Evolutionary conservation across 2,329 filamentous ascomycete genomes (phyloP).

Genomic region (Aspergillus versicolor): DNA sequence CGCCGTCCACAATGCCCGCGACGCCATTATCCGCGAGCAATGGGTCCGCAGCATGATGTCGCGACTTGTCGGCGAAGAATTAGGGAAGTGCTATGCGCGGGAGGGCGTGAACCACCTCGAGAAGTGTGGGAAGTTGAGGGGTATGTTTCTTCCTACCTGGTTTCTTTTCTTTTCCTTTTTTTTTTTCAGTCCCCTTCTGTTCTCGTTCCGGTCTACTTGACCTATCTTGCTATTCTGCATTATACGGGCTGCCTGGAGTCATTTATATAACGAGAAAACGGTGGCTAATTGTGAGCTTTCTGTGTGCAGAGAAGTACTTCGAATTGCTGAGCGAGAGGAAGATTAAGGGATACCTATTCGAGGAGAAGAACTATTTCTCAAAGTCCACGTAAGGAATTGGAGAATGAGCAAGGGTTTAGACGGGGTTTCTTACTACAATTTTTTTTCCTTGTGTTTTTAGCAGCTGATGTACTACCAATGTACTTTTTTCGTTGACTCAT

Average conservation of each 20-base stretch:
- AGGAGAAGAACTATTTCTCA: constrained; percentile 61
- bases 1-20: constrained; percentile 63
- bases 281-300: neutral
- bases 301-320: constrained; percentile 59
- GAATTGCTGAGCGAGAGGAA: constrained; percentile 63
- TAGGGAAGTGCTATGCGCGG: constrained; percentile 65
- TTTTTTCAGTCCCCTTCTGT: neutral
- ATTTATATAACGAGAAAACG: neutral
- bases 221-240: no score
- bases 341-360: constrained; percentile 62
- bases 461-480: constrained; percentile 10
- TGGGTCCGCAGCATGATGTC: constrained; percentile 71
- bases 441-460: constrained; percentile 12
- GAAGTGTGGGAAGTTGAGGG: constrained; percentile 66
- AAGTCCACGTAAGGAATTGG: constrained; percentile 27
- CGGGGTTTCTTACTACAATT: neutral
- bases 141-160: constrained; percentile 43
- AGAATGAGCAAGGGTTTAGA: neutral
- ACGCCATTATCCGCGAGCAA: constrained; percentile 65
- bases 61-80: constrained; percentile 62
- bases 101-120: constrained; percentile 68
- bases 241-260: neutral
- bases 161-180: neutral
- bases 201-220: neutral
- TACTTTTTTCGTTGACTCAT: neutral